Base-by-base conservation (phyloP, 164 flowering plant genomes). In the Malania oleifera region DNA sequence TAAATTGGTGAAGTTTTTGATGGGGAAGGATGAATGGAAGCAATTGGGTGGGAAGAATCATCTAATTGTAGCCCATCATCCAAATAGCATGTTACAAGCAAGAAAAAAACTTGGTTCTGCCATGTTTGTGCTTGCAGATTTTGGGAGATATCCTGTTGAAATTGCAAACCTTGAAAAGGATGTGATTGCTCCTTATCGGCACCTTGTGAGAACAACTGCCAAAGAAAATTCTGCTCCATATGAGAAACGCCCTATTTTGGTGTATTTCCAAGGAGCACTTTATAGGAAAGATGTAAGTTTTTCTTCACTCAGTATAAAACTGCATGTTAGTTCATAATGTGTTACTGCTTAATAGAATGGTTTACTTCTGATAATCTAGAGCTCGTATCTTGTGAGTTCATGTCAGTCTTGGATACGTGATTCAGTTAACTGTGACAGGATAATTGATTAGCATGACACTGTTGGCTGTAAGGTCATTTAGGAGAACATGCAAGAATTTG, bases 71-170 rank as follows among this genome's bases (percentile, higher is more conserved):
- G 96, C 97, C 5, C 99, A 93, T 61, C 99, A 93, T 74, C 99
- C 99, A 18, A 93, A 90, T 63, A 93, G 97, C 68, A 70, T 90
- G 87, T 67, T 85, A 61, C 63, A 64, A 60, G 88, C 82, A 22
- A 80, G 96, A 68, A 69, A 49, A 48, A 76, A 77, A 58, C 72
- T 91, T 45, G 84, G 87, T 24, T 75, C 91, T 24, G 91, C 96
- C 14, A 86, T 75, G 79, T 84, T 91, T 74, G 79, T 90, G 56
- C 91, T 95, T 69, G 90, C 97, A 9, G 99, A 95, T 75, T 95
- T 95, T 64, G 99, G 99, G 28, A 80, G 99, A 59, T 91, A 85
- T 50, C 77, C 87, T 2, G 57, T 37, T 48, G 73, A 68, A 52
- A 67, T 84, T 27, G 95, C 97, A 24, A 95, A 86, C 67, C 38